A percentile compares a stretch with the other conserved stretches of the same genome.
Evolutionary conservation across 2,329 filamentous ascomycete species (phyloP).

Genomic region (Moelleriella libera): DNA sequence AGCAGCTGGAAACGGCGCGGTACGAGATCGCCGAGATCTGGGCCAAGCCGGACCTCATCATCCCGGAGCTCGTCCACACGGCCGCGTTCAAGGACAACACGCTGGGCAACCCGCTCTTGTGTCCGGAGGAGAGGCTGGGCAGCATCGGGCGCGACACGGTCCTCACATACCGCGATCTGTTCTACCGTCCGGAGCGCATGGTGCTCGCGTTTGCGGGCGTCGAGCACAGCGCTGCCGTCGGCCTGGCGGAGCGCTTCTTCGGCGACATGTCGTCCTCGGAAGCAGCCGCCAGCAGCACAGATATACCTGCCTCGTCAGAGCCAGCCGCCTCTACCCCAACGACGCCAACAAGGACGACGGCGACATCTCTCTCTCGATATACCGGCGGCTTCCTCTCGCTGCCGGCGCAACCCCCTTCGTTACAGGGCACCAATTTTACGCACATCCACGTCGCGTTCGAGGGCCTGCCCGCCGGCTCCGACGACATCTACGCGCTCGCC

Average conservation of each 20-base stretch:
- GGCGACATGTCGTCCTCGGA: conserved; percentile 61
- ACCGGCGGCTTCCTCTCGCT: conserved; percentile 88
- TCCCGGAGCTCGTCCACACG: conserved; percentile 90
- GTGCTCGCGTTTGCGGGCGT: conserved; percentile 94
- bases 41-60: conserved; percentile 90
- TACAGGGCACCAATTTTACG: conserved; percentile 65
- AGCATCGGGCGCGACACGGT: conserved; percentile 64
- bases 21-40: conserved; percentile 98
- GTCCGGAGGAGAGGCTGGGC: conserved; percentile 67
- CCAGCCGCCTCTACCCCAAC: conserved; percentile 15
- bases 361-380: conserved; percentile 55
- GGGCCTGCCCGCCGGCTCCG: conserved; percentile 75
- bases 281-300: too few relatives aligned
- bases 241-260: conserved; percentile 71
- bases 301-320: too few relatives aligned
- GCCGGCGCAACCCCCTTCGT: conserved; percentile 65
- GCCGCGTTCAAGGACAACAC: conserved; percentile 95
- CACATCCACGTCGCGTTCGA: conserved; percentile 96
- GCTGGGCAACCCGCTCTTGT: conserved; percentile 82
- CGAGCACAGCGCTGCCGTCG: conserved; percentile 65
- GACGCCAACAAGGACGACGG: conserved; percentile 41
- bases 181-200: conserved; percentile 81
- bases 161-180: conserved; percentile 63
- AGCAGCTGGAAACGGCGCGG: conserved; percentile 80
- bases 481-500: conserved; percentile 91